Base-by-base conservation (phyloP, 2,329 filamentous ascomycete species). In the Nigrospora osmanthi region DNA sequence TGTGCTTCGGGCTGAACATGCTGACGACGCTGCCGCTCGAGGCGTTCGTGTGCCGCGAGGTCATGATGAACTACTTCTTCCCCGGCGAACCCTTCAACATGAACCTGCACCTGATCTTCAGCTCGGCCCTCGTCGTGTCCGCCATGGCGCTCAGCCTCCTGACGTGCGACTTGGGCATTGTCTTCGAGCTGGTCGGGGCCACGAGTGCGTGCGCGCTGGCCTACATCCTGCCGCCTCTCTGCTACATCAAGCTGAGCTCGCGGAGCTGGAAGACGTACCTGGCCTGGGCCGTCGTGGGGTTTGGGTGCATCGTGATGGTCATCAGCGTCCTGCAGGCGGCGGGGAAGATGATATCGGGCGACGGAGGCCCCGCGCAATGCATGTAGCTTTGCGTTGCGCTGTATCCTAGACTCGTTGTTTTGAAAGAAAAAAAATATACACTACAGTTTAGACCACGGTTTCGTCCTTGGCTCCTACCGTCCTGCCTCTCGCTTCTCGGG, bases 1-100 rank as follows among this genome's bases (percentile, higher is more conserved):
- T 98, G 42, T 96, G 89, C 68, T 97, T 98, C 61, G 93, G 93
- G 2, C 78, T 98, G 53, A 98, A 98, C 73, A 98, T 98, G 93
- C 81, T 98, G 57, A 96, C 93, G 13, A 97, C 93, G 2, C 73
- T 98, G 33, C 93, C 93, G 0, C 83, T 98, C 48, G 93, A 98
- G 72, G 90, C 89, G 14, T 98, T 98, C 64, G 93, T 98, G 44
- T 98, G 93, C 66, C 81, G 93, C 58, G 93, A 96, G 66, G 90
- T 96, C 51, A 95, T 96, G 87, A 79, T 88, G 54, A 89, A 88
- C 51, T 96, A 95, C 66, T 83, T 74, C 60, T 82, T 75, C 57
- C 78, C 77, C 1, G 73, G 71, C 48, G 88, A 71, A 54, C 85
- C 86, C 0, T 95, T 90, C 69, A 83, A 89, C 62, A 80, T 89